phyloP scores from a whole-genome alignment of 495 filamentous ascomycete species.

The Penicillium mononematosum region DNA sequence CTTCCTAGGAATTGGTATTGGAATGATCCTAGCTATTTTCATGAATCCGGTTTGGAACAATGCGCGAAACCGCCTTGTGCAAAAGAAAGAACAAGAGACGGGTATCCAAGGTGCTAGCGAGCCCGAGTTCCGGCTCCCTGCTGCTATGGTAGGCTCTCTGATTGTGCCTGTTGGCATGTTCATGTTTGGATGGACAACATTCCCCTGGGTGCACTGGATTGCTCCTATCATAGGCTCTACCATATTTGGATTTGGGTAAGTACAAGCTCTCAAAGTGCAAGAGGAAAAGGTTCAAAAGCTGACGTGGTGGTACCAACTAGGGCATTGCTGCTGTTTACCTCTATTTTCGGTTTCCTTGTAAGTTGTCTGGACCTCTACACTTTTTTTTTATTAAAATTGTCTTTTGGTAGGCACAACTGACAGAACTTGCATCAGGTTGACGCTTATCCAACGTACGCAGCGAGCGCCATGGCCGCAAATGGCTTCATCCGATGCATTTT shows the following conservation, averaged over 20 bases:
- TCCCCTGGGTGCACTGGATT: slow-evolving; percentile 61
- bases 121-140: slow-evolving; percentile 74
- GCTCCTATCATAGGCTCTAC: slow-evolving; percentile 74
- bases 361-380: neutral
- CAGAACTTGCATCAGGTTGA: slow-evolving; percentile 51
- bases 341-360: slow-evolving; percentile 76
- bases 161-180: slow-evolving; percentile 75
- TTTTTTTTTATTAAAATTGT: too few relatives aligned
- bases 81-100: slow-evolving; percentile 19
- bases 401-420: neutral
- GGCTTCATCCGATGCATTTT: slow-evolving; percentile 71
- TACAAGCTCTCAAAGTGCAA: slow-evolving; percentile 11
- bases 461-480: slow-evolving; percentile 77
- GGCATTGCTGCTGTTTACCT: slow-evolving; percentile 66
- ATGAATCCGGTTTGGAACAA: slow-evolving; percentile 66
- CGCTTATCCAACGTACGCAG: slow-evolving; percentile 78
- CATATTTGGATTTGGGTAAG: slow-evolving; percentile 67
- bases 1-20: slow-evolving; percentile 57
- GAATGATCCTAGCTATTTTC: slow-evolving; percentile 57
- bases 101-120: slow-evolving; percentile 2
- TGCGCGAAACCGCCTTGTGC: slow-evolving; percentile 55
- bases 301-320: slow-evolving; percentile 33
- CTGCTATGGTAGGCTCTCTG: slow-evolving; percentile 64
- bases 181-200: slow-evolving; percentile 69
- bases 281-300: neutral